These are phyloP conservation scores for Fistulinella staudtii DNA, from an alignment of 1,284 basidiomycete species.

Conservation along the genomic window DNA sequence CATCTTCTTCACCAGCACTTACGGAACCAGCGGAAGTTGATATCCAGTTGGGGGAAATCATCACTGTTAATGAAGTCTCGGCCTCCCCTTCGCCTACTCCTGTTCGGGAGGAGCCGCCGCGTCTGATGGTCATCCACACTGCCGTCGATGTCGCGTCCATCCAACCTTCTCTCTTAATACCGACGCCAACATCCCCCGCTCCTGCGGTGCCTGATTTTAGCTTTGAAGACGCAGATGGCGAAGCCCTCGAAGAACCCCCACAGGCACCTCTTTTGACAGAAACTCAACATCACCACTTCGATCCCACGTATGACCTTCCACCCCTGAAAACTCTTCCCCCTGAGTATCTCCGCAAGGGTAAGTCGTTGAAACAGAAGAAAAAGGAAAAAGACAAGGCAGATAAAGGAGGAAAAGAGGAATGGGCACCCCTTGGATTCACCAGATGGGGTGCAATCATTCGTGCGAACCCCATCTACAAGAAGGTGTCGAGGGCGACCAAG, in stretches of 20 bases:
- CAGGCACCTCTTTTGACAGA: constrained; percentile 21
- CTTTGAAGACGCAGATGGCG: constrained; percentile 23
- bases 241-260: constrained; percentile 22
- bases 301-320: constrained; percentile 56
- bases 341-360: constrained; percentile 61
- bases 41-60: not conserved
- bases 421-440: constrained; percentile 61
- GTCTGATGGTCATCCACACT: constrained; percentile 28
- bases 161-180: constrained; percentile 31
- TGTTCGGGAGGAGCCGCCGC: constrained; percentile 5
- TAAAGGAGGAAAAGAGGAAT: constrained; percentile 62
- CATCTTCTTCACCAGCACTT: constrained; percentile 20
- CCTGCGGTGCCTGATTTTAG: constrained; percentile 29
- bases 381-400: constrained; percentile 51
- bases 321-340: constrained; percentile 56
- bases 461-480: constrained; percentile 71
- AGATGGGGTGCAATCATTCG: constrained; percentile 68
- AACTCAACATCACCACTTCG: constrained; percentile 37
- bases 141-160: constrained; percentile 28
- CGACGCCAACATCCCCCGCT: constrained; percentile 35
- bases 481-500: constrained; percentile 64
- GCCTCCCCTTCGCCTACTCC: constrained; percentile 2
- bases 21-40: not conserved
- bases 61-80: constrained; percentile 1
- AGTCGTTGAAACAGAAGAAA: constrained; percentile 53